Evolutionary conservation across 805 yeast species (phyloP).

Genomic region (Starmerella asiatica): DNA sequence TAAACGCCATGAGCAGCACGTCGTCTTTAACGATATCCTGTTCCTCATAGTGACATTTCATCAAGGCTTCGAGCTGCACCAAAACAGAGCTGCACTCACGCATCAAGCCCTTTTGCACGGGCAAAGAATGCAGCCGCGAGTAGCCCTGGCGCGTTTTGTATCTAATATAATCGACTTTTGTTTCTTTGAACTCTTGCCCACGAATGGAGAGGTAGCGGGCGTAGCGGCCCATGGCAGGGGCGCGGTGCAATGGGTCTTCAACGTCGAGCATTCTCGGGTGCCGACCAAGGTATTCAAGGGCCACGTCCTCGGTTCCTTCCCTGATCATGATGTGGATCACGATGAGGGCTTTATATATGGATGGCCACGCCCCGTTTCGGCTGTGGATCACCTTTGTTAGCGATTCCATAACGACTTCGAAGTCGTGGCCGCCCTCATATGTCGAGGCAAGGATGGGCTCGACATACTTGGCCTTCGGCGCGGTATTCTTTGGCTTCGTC

Average conservation of each 20-base stretch:
- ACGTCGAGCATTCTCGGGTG: slow-evolving; percentile 41
- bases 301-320: slow-evolving; percentile 74
- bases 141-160: slow-evolving; percentile 36
- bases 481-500: slow-evolving; percentile 49
- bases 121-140: slow-evolving; percentile 48
- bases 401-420: slow-evolving; percentile 55
- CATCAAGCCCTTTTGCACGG: slow-evolving; percentile 66
- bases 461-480: slow-evolving; percentile 93
- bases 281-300: slow-evolving; percentile 44
- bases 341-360: slow-evolving; percentile 71
- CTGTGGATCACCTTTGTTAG: slow-evolving; percentile 53
- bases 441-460: slow-evolving; percentile 80
- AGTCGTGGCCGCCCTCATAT: slow-evolving; percentile 43
- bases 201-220: slow-evolving; percentile 56
- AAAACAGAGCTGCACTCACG: slow-evolving; percentile 79
- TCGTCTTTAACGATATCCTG: slow-evolving; percentile 70
- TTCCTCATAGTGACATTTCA: slow-evolving; percentile 64
- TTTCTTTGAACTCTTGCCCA: slow-evolving; percentile 51
- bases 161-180: slow-evolving; percentile 64
- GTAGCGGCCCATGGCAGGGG: slow-evolving; percentile 42
- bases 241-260: slow-evolving; percentile 24
- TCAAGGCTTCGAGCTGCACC: slow-evolving; percentile 59
- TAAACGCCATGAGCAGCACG: slow-evolving; percentile 66
- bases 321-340: slow-evolving; percentile 83
- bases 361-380: slow-evolving; percentile 61